Evolutionary conservation across 257 asterid species (phyloP), one percentile per base, ranked within the genome.

Genomic region (Cruciata laevipes): DNA sequence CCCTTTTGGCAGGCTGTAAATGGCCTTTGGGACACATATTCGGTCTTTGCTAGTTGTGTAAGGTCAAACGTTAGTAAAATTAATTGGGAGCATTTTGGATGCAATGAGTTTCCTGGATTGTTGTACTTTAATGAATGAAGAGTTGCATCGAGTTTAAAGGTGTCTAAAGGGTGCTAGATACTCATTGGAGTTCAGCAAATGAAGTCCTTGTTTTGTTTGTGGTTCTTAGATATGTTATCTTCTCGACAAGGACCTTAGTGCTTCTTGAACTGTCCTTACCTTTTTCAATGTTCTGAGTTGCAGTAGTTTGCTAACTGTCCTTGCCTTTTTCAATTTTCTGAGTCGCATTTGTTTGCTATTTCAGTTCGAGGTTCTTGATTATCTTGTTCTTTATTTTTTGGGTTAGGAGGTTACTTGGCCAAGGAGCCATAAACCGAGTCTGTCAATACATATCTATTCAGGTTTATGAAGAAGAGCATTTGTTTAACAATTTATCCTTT

Each of bases 1-100:
- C n/a, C 78, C 11, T 87, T 88, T 83, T 88, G 93, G 83, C 89
- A 86, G 82, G 81, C 75, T 77, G 77, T 77, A 77, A 80, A 57
- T 82, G 88, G 79, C 81, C 75, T 76, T 75, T 74, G 73, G 88
- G 86, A 75, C 78, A 75, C 87, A 83, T 85, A 70, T 77, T 84
- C 82, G 90, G 79, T 71, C 80, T 71, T 83, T 86, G 85, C 83
- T 84, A 76, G 55, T 74, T 83, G 82, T 85, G 62, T 80, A 72
- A 83, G 51, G 73, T 61, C 68, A 79, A 78, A 75, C 7, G 24
- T 69, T 80, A 66, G 64, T 76, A 75, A 77, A 76, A 73, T n/a
- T n/a, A n/a, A n/a, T 73, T 75, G 86, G 73, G 82, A 83, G 89
- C 75, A 59, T 78, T 75, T 78, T 71, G 83, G 85, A 56, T 49